Evolutionary conservation across 2,329 filamentous ascomycete genomes (phyloP).

Genomic region (Delphinella strobiligena): DNA sequence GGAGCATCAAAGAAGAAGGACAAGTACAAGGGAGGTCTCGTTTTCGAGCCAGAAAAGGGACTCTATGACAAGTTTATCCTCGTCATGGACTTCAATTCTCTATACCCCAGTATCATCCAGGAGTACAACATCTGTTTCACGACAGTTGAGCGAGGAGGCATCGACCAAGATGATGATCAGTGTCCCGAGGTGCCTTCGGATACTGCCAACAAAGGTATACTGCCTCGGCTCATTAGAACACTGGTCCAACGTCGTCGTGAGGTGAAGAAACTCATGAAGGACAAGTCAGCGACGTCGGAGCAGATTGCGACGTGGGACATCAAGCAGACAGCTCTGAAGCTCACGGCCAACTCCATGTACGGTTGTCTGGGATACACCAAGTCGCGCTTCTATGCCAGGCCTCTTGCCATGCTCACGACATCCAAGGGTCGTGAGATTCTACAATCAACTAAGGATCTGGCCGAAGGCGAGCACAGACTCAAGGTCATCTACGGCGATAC

Average conservation of each 20-base stretch:
- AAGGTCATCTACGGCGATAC: constrained; percentile 98
- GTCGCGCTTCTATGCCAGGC: constrained; percentile 92
- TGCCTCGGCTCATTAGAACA: constrained; percentile 83
- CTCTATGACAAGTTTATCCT: constrained; percentile 96
- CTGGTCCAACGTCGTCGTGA: constrained; percentile 79
- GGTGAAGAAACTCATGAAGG: constrained; percentile 96
- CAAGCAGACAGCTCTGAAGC: constrained; percentile 89
- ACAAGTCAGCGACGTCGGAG: constrained; percentile 72
- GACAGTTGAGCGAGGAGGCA: constrained; percentile 67
- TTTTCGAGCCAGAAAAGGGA: constrained; percentile 95
- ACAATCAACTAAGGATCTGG: constrained; percentile 86
- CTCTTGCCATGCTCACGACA: constrained; percentile 88
- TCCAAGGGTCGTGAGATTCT: constrained; percentile 97
- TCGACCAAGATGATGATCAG: constrained; percentile 70
- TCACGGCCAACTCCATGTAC: constrained; percentile 99
- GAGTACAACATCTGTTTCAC: constrained; percentile 99
- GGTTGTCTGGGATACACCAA: constrained; percentile 94
- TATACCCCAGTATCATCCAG: constrained; percentile 97
- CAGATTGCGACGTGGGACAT: constrained; percentile 94
- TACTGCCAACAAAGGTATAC: constrained; percentile 68
- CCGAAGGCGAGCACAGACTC: constrained; percentile 69
- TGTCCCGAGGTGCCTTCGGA: constrained; percentile 72
- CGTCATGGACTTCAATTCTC: constrained; percentile 99
- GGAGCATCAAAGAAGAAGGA: constrained; percentile 77
- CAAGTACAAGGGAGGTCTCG: constrained; percentile 96